Percentiles rank a stretch among this genome's conserved stretches.
phyloP scores from a whole-genome alignment of 2,329 filamentous ascomycete genomes.

The Pseudogymnoascus sp. region DNA sequence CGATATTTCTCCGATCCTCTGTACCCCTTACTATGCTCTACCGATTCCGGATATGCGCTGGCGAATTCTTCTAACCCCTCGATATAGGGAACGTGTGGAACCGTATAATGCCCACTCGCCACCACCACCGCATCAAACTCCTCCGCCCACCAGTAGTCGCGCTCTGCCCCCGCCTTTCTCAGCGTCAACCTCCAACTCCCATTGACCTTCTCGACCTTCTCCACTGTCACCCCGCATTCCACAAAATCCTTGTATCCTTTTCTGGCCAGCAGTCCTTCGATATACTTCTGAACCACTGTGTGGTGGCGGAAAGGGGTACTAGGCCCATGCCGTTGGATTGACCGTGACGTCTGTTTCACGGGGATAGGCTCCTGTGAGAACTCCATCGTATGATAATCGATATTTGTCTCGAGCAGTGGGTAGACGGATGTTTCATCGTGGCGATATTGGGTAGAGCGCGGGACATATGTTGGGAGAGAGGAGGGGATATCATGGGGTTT shows the following conservation, averaged over 20 bases:
- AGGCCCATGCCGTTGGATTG: conserved; percentile 42
- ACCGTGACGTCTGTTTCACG: conserved; percentile 32
- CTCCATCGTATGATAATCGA: conserved; percentile 50
- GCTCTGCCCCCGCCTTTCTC: conserved; percentile 33
- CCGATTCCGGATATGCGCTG: conserved; percentile 40
- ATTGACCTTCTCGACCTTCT: conserved; percentile 43
- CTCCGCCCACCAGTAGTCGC: conserved; percentile 56
- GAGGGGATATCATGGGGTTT: conserved; percentile 39
- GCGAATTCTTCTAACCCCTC: conserved; percentile 52
- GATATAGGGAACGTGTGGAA: conserved; percentile 55
- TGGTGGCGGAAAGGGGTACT: conserved; percentile 57
- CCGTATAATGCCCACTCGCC: conserved; percentile 59
- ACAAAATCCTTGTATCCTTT: conserved; percentile 46
- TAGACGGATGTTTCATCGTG: conserved; percentile 54
- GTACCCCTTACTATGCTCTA: conserved; percentile 68
- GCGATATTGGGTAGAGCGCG: conserved; percentile 37
- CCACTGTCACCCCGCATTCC: conserved; percentile 53
- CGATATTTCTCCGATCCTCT: conserved; percentile 52
- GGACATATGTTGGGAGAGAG: conserved; percentile 38
- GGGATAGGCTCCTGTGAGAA: conserved; percentile 51
- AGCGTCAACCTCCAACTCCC: conserved; percentile 47
- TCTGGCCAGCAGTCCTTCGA: conserved; percentile 43
- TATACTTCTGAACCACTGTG: conserved; percentile 46
- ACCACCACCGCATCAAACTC: conserved; percentile 59
- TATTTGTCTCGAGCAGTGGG: conserved; percentile 57